Conservation (phyloP, 768 basidiomycete genomes). For the Mycena indigotica region DNA sequence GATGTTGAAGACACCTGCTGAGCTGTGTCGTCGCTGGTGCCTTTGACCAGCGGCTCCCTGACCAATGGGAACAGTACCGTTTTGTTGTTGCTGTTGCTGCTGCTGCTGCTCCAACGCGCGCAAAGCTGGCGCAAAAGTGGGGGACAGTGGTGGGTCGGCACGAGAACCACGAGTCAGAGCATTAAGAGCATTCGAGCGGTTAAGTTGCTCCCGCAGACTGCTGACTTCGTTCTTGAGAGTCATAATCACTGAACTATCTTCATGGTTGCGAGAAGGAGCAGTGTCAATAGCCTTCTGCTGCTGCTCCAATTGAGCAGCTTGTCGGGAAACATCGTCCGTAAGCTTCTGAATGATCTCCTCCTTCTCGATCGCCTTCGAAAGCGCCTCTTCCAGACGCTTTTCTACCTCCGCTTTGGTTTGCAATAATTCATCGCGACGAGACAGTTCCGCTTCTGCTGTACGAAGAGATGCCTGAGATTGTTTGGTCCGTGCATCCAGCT, state of each 20-base stretch:
- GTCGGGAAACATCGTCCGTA: constrained; percentile 72
- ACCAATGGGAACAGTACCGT: constrained; percentile 27
- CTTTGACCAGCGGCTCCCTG: constrained; percentile 38
- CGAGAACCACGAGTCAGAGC: constrained; percentile 76
- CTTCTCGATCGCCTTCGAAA: constrained; percentile 74
- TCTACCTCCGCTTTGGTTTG: constrained; percentile 79
- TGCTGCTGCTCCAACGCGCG: constrained; percentile 51
- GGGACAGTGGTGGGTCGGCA: constrained; percentile 74
- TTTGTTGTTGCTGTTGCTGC: too few relatives aligned
- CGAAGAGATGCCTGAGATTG: constrained; percentile 72
- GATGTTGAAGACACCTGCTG: constrained; percentile 74
- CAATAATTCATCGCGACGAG: constrained; percentile 74
- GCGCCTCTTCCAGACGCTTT: constrained; percentile 75
- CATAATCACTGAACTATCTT: constrained; percentile 85
- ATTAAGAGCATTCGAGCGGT: constrained; percentile 92
- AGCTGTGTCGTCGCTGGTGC: constrained; percentile 85
- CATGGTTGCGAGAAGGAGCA: constrained; percentile 66
- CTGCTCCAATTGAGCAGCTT: constrained; percentile 74
- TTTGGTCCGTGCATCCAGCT: constrained; percentile 73
- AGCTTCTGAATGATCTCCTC: constrained; percentile 83
- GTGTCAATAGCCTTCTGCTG: constrained; percentile 72
- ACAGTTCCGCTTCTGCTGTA: constrained; percentile 68
- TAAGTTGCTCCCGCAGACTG: constrained; percentile 91
- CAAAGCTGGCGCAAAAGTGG: constrained; percentile 82
- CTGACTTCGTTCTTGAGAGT: constrained; percentile 92